Base-by-base conservation (phyloP, 2,329 filamentous ascomycete species). In the Cercospora sp. region DNA sequence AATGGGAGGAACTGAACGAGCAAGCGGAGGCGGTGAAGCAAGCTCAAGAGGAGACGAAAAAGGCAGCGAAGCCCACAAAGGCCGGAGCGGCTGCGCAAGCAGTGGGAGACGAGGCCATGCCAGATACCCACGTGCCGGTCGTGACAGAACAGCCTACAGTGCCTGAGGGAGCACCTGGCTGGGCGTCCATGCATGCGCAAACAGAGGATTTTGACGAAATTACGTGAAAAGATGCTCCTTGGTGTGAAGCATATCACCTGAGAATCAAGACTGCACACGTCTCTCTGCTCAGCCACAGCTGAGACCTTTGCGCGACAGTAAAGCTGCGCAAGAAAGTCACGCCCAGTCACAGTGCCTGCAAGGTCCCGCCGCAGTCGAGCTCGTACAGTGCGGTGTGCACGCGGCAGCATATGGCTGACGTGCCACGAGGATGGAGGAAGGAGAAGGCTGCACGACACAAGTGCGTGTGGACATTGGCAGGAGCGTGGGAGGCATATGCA, bases 1-100 rank as follows among this genome's bases (percentile, higher is more conserved):
- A 73, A 28, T 79, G 77, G 77, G 77, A 79, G 26, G 74, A 76
- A 28, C 58, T 79, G 66, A 79, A 79, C 60, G 74, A 71, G 26
- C 74, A 75, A 67, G 59, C 69, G 36, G 69, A 64, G 10, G 67
- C 64, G n/a, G 60, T 62, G 55, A 67, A 69, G 60, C 36, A 55
- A 39, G 64, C 64, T 10, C 64, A 68, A n/a, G 60, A 62, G 20
- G 68, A 71, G 48, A 63, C 53, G 13, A 66, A 63, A 53, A 69
- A 69, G 36, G 60, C 60, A 30, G 62, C 45, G 55, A 63, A 69
- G 59, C 59, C 65, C 45, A 39, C 26, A 3, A 65, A 28, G n/a
- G 53, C 65, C 8, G 45, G 18, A 23, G 68, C 36, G 16, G 63
- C 51, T 13, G 60, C 39, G 16, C 39, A 64, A 20, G 60, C 58